A percentile compares a stretch with the other conserved stretches of the same genome.
phyloP scores from a whole-genome alignment of 495 filamentous ascomycete genomes.

The Talaromyces trachyspermus region DNA sequence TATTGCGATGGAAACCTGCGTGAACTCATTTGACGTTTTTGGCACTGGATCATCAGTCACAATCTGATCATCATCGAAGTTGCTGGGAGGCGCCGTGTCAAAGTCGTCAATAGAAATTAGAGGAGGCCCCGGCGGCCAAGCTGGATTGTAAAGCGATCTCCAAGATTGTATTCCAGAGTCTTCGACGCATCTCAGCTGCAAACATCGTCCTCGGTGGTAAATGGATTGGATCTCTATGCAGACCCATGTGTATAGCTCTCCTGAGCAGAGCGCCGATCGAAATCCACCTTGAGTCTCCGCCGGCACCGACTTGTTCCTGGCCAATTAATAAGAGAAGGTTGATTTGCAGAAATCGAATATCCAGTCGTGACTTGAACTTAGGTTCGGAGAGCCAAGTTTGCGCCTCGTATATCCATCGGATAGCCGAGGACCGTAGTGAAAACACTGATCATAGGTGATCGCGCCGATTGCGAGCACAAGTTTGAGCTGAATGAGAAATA shows the following conservation, averaged over 20 bases:
- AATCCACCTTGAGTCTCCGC: constrained; percentile 48
- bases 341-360: constrained; percentile 38
- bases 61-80: constrained; percentile 35
- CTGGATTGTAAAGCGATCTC: constrained; percentile 37
- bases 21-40: constrained; percentile 29
- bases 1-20: constrained; percentile 36
- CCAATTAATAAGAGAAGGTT: constrained; percentile 42
- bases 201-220: constrained; percentile 19
- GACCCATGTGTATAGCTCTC: constrained; percentile 51
- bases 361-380: constrained; percentile 39
- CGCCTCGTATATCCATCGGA: constrained; percentile 44
- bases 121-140: constrained; percentile 28
- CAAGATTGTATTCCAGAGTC: constrained; percentile 38
- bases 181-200: constrained; percentile 28
- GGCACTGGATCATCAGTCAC: constrained; percentile 19
- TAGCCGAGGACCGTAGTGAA: constrained; percentile 28
- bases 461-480: constrained; percentile 47
- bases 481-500: constrained; percentile 38
- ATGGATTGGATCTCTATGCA: constrained; percentile 49
- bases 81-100: constrained; percentile 45
- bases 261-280: constrained; percentile 46
- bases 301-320: constrained; percentile 38
- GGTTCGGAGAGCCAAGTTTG: constrained; percentile 47
- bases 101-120: constrained; percentile 38
- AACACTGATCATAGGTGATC: constrained; percentile 27